A percentile compares a stretch with the other conserved stretches of the same genome.
Conservation (phyloP, 768 basidiomycete species). For the Mrakia hoshinonis region DNA sequence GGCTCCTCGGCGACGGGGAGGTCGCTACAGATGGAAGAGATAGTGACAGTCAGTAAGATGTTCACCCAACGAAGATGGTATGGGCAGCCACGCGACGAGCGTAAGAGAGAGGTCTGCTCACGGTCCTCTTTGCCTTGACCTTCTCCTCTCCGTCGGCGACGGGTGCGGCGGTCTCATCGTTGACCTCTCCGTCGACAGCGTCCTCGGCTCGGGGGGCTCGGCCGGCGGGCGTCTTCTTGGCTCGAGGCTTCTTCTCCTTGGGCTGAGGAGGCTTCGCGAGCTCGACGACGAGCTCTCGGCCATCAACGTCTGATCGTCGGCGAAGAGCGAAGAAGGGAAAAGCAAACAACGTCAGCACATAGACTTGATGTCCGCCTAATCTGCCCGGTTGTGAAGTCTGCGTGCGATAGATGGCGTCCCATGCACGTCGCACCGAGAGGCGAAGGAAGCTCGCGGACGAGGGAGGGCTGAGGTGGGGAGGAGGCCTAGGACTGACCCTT, state of each 20-base stretch:
- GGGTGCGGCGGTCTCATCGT: conserved; percentile 36
- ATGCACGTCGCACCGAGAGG: not conserved
- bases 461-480: not conserved
- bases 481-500: conserved; percentile 42
- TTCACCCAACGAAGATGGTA: not conserved
- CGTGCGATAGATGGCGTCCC: too few species aligned
- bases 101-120: not conserved
- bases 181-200: conserved; percentile 32
- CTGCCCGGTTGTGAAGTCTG: too few species aligned
- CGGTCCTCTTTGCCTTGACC: conserved; percentile 37
- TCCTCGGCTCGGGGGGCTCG: conserved; percentile 29
- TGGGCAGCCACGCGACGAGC: too few species aligned
- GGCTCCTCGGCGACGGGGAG: conserved; percentile 31
- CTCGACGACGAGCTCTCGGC: conserved; percentile 81
- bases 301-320: conserved; percentile 55
- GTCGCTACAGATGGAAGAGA: conserved; percentile 22
- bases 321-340: not conserved
- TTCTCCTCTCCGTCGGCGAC: conserved; percentile 35
- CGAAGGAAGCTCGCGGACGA: not conserved
- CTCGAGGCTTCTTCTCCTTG: conserved; percentile 30
- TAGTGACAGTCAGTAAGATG: not conserved
- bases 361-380: too few species aligned
- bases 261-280: conserved; percentile 63
- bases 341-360: not conserved
- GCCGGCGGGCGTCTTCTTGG: conserved; percentile 22